Percentiles rank a stretch among this genome's conserved stretches.
phyloP scores from a whole-genome alignment of 345 rosid species.

The Cardiospermum halicacabum region DNA sequence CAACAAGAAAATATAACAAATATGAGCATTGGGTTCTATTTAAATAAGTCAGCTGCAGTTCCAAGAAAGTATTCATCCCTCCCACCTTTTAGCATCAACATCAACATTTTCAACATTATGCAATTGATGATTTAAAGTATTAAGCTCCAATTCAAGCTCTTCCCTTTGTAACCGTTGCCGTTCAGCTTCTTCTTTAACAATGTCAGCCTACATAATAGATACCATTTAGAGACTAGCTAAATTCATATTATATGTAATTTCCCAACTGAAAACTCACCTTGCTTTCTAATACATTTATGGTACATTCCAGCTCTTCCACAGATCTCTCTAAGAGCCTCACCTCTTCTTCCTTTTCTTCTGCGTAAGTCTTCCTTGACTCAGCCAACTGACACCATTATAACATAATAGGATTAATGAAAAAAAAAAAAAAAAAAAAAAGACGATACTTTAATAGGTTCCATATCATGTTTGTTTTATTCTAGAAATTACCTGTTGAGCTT shows the following conservation, averaged over 20 bases:
- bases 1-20: slow-evolving; percentile 13
- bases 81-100: slow-evolving; percentile 64
- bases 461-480: neutral
- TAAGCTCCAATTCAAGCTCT: slow-evolving; percentile 86
- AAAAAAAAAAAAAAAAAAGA: neutral
- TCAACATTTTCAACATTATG: slow-evolving; percentile 57
- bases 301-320: slow-evolving; percentile 83
- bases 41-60: neutral
- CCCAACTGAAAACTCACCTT: slow-evolving; percentile 44
- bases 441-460: neutral
- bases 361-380: slow-evolving; percentile 61
- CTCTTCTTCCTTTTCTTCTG: slow-evolving; percentile 84
- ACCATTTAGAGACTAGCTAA: slow-evolving; percentile 20
- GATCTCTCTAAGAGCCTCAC: slow-evolving; percentile 84
- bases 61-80: neutral
- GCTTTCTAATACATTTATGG: slow-evolving; percentile 72
- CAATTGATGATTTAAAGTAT: slow-evolving; percentile 60
- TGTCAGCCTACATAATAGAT: slow-evolving; percentile 55
- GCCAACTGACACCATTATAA: slow-evolving; percentile 44
- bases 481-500: slow-evolving; percentile 64
- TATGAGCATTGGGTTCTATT: neutral
- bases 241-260: slow-evolving; percentile 7
- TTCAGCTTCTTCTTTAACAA: slow-evolving; percentile 90
- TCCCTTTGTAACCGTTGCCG: slow-evolving; percentile 81
- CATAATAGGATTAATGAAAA: neutral